These are phyloP conservation scores for Tulasnella sp. DNA, from an alignment of 768 basidiomycete species.

Conservation along the genomic window DNA sequence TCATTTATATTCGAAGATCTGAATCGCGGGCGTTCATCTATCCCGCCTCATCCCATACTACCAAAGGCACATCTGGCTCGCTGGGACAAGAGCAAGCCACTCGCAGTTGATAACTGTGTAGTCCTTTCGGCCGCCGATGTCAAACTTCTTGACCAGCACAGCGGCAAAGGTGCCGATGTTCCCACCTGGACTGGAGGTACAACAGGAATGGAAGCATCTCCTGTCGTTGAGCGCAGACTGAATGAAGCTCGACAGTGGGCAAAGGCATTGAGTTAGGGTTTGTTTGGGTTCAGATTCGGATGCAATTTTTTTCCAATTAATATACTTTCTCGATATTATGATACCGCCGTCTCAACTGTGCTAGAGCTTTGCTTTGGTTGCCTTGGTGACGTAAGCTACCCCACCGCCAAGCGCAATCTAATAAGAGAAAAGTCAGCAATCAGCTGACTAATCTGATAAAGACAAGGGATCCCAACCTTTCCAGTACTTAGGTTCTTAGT, in stretches of 20 bases:
- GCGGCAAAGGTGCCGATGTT: slow-evolving; percentile 23
- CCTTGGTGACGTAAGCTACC: slow-evolving; percentile 6
- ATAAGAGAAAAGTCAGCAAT: background rate
- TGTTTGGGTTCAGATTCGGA: no score
- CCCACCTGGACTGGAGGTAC: slow-evolving; percentile 29
- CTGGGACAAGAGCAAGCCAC: slow-evolving; percentile 57
- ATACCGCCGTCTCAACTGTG: no score
- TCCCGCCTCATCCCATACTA: slow-evolving; percentile 68
- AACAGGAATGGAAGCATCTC: slow-evolving; percentile 44
- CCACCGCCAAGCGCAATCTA: slow-evolving; percentile 1
- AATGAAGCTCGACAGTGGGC: slow-evolving; percentile 43
- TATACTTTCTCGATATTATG: no score
- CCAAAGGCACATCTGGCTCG: slow-evolving; percentile 59
- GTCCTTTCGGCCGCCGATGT: slow-evolving; percentile 64
- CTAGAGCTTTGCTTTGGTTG: background rate
- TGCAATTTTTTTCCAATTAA: no score
- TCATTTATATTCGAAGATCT: slow-evolving; percentile 80
- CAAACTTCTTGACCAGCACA: slow-evolving; percentile 25
- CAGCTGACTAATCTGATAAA: background rate
- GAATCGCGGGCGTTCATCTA: slow-evolving; percentile 54
- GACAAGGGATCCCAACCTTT: slow-evolving; percentile 31
- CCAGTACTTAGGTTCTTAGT: slow-evolving; percentile 48
- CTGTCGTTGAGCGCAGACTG: slow-evolving; percentile 43
- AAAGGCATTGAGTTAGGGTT: slow-evolving; percentile 5
- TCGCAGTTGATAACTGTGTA: slow-evolving; percentile 72